Evolutionary conservation across 305 asterid species (phyloP), one percentile per base, ranked within the genome.

Genomic region (Fraxinus xanthoxyloides): DNA sequence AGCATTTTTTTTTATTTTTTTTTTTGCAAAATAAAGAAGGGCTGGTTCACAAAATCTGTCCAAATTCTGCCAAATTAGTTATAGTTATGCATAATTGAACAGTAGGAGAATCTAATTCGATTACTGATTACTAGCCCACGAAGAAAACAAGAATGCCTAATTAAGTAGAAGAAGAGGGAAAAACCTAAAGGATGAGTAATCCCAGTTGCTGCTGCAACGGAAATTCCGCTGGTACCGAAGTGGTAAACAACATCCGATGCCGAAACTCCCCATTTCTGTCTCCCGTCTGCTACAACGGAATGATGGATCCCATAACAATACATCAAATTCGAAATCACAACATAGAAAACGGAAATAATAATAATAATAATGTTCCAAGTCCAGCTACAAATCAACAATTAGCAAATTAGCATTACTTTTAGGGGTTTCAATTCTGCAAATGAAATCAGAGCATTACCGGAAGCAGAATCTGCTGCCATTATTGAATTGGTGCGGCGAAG

Each of bases 151-250:
- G 30, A 31, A 70, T 13, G 21, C 75, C 38, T 13, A 31, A 70
- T 12, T 4, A 32, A 67, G 5, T 2, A 7, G 80, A 28, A 34
- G 51, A 75, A 77, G 77, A 38, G 28, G 34, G 5, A 43, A 30
- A 19, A 84, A 95, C 99, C 99, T 92, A 95, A 84, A 86, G 98
- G 99, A 85, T 95, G 99, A 35, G 98, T 95, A 79, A 93, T 76
- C 78, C 85, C 96, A 35, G 99, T 95, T 24, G 99, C 97, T 48
- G 93, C 89, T 84, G 99, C 99, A 85, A 95, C 97, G 54, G 98
- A 90, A 77, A 90, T 63, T 81, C 98, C 99, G 80, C 95, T 94
- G 54, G 97, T 92, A 40, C 97, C 97, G 81, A 95, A 95, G 85
- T 94, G 99, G 79, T 87, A 87, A 0, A 78, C 48, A 30, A 90